These are phyloP conservation scores for Poterioochromonas sp. DNA, from an alignment of 352 stramenopile species.

Conservation along the genomic window DNA sequence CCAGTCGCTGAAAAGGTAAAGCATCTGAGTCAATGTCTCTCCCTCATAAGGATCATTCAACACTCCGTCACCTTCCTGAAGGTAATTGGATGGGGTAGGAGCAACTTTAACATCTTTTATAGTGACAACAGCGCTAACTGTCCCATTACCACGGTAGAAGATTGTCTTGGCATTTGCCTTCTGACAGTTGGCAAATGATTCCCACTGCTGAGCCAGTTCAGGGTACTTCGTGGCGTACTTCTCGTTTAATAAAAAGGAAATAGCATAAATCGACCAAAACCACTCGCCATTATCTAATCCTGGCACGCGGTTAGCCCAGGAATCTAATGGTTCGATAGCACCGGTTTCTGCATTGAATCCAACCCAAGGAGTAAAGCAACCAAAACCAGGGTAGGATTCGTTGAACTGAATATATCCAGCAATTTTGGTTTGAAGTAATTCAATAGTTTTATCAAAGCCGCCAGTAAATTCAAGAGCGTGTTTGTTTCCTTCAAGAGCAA, in stretches of 20 bases:
- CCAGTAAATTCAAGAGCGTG: background rate
- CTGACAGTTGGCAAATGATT: background rate
- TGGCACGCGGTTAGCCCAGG: background rate
- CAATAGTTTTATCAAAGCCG: background rate
- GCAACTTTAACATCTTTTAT: background rate
- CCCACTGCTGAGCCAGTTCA: background rate
- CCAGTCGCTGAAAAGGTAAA: background rate
- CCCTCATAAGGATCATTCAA: constrained; percentile 12
- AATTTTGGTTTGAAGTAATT: background rate
- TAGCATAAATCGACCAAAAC: background rate
- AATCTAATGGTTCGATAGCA: background rate
- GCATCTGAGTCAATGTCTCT: constrained; percentile 9
- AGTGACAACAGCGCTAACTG: background rate
- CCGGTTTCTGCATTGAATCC: background rate
- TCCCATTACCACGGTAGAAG: constrained; percentile 2
- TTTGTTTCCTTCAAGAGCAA: background rate
- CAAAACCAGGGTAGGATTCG: background rate
- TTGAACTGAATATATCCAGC: background rate
- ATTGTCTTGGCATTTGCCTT: constrained; percentile 1
- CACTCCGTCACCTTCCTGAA: background rate
- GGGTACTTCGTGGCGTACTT: background rate
- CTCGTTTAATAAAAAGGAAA: background rate
- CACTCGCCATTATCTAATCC: constrained; percentile 13
- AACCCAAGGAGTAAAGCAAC: constrained; percentile 17
- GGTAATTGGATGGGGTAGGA: background rate